Conservation (phyloP, 352 stramenopile species). For the Elongisporangium senticosum region DNA sequence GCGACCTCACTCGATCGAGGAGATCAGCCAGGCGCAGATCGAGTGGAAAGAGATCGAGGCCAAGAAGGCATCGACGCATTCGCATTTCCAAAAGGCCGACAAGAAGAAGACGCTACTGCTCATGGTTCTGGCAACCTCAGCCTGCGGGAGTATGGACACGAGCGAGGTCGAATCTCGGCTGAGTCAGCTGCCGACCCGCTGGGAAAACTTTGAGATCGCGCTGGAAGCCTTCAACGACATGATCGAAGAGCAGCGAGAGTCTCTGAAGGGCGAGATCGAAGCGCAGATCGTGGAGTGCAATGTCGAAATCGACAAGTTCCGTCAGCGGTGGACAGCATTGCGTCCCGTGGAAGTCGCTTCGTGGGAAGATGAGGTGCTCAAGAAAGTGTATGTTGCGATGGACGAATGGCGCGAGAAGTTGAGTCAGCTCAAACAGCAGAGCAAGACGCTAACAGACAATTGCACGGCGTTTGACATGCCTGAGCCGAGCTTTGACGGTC, state of each 20-base stretch:
- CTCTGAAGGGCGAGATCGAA: constrained; percentile 87
- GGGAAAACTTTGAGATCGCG: constrained; percentile 93
- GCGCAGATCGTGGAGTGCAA: constrained; percentile 86
- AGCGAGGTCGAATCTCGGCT: constrained; percentile 71
- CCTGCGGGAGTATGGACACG: constrained; percentile 51
- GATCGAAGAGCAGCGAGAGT: constrained; percentile 92
- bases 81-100: constrained; percentile 65
- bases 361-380: constrained; percentile 70
- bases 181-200: constrained; percentile 73
- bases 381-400: constrained; percentile 79
- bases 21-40: constrained; percentile 86
- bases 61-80: constrained; percentile 43
- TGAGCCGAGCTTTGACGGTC: constrained; percentile 74
- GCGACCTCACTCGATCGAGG: constrained; percentile 88
- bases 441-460: constrained; percentile 65
- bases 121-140: constrained; percentile 20
- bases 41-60: constrained; percentile 90
- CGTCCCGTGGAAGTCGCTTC: constrained; percentile 77
- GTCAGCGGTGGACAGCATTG: constrained; percentile 82
- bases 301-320: constrained; percentile 88
- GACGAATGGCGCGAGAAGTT: constrained; percentile 86
- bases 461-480: constrained; percentile 86
- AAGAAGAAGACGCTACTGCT: constrained; percentile 86
- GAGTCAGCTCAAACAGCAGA: constrained; percentile 47
- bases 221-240: constrained; percentile 95